These are phyloP conservation scores for Sisymbrium altissimum DNA, from an alignment of 345 rosid genomes.

Conservation along the genomic window DNA sequence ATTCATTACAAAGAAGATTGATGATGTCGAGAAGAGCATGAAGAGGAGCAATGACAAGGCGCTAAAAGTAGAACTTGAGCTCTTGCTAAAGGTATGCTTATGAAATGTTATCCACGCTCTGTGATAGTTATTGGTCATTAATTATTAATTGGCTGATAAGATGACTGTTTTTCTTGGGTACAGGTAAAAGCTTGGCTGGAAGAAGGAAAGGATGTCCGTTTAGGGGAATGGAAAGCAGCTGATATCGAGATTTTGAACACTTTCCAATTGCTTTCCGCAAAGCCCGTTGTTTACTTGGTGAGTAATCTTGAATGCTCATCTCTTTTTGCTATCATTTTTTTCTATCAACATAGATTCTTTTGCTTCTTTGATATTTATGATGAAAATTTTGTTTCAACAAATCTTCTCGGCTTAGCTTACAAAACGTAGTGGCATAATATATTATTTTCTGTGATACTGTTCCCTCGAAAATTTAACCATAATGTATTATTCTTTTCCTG, in stretches of 20 bases:
- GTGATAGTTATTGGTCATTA: background rate
- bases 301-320: slow-evolving; percentile 12
- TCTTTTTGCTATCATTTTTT: background rate
- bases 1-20: slow-evolving; percentile 70
- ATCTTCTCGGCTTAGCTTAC: background rate
- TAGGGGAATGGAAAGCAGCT: slow-evolving; percentile 98
- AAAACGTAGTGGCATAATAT: background rate
- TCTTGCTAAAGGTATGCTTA: slow-evolving; percentile 34
- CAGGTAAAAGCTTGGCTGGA: slow-evolving; percentile 83
- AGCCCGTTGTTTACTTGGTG: slow-evolving; percentile 97
- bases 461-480: background rate
- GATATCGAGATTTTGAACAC: slow-evolving; percentile 89
- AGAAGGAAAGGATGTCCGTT: slow-evolving; percentile 83
- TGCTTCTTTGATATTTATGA: slow-evolving; percentile 11
- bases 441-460: background rate
- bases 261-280: slow-evolving; percentile 93
- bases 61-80: slow-evolving; percentile 78
- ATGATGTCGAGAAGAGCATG: slow-evolving; percentile 96
- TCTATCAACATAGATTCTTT: background rate
- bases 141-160: background rate
- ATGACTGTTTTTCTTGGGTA: slow-evolving; percentile 16
- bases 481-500: background rate
- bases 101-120: background rate
- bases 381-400: background rate
- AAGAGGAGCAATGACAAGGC: slow-evolving; percentile 98